These are phyloP conservation scores for Botryosphaeria dothidea DNA, from an alignment of 2,329 filamentous ascomycete genomes.

Conservation along the genomic window DNA sequence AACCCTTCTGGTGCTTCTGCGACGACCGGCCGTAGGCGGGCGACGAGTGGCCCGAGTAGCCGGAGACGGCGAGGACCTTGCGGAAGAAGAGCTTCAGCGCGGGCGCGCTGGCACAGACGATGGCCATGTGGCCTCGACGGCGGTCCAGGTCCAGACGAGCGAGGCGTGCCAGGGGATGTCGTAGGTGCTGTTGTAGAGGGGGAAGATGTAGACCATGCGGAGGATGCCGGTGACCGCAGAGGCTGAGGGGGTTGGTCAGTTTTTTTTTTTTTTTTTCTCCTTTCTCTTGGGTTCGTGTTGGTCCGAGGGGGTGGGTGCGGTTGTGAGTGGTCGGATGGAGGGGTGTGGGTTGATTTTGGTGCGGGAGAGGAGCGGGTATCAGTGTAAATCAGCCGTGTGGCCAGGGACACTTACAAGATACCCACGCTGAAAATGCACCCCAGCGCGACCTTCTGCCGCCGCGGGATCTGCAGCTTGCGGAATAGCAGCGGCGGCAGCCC, in stretches of 20 bases:
- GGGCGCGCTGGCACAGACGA: slow-evolving; percentile 46
- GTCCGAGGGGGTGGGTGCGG: background rate
- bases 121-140: slow-evolving; percentile 44
- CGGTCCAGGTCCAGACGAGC: slow-evolving; percentile 44
- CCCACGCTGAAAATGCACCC: slow-evolving; percentile 48
- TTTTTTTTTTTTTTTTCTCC: too few relatives aligned
- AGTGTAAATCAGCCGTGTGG: too few relatives aligned
- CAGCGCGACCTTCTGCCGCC: slow-evolving; percentile 45
- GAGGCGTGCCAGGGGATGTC: slow-evolving; percentile 44
- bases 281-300: too few relatives aligned
- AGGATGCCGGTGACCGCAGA: slow-evolving; percentile 38
- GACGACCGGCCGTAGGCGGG: background rate
- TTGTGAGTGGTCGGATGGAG: too few relatives aligned
- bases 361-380: background rate
- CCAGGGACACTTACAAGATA: slow-evolving; percentile 38
- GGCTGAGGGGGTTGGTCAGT: slow-evolving; percentile 26
- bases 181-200: slow-evolving; percentile 35
- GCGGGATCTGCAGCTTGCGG: slow-evolving; percentile 44
- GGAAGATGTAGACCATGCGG: slow-evolving; percentile 39
- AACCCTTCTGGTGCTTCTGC: background rate
- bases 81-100: slow-evolving; percentile 47
- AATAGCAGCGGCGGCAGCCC: slow-evolving; percentile 46
- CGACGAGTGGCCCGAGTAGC: background rate
- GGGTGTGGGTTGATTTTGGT: background rate
- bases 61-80: background rate